These are phyloP conservation scores for Exsudoporus frostii DNA, from an alignment of 768 basidiomycete genomes.

Conservation along the genomic window DNA sequence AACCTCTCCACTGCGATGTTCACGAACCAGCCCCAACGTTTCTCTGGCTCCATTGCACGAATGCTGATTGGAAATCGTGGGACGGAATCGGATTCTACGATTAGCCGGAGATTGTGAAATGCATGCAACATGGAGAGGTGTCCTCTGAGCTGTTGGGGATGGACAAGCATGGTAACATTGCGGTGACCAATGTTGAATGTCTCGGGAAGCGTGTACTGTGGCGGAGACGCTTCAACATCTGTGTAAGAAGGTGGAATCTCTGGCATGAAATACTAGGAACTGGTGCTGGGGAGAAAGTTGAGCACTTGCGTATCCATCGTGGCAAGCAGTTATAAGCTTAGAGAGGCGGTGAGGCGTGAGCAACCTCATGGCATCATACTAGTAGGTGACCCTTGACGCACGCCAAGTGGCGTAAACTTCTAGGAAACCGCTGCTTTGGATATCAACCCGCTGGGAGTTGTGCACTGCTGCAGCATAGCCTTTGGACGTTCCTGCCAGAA, in stretches of 20 bases:
- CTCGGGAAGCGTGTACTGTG: slow-evolving; percentile 14
- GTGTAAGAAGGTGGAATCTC: neutral
- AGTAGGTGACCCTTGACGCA: too few species aligned
- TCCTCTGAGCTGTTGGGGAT: slow-evolving; percentile 25
- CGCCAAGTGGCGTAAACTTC: too few species aligned
- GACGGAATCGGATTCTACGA: slow-evolving; percentile 19
- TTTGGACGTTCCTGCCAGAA: too few species aligned
- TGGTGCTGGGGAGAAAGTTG: neutral
- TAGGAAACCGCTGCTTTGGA: too few species aligned
- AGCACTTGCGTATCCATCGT: neutral
- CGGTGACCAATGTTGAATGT: slow-evolving; percentile 11
- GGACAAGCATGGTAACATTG: slow-evolving; percentile 14
- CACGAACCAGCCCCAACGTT: slow-evolving; percentile 40
- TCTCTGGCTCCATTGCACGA: slow-evolving; percentile 19
- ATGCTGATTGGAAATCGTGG: slow-evolving; percentile 9
- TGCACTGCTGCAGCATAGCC: too few species aligned
- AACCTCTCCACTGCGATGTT: slow-evolving; percentile 36
- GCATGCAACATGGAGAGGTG: slow-evolving; percentile 31
- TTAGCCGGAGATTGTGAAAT: slow-evolving; percentile 23
- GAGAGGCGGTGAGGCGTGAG: neutral
- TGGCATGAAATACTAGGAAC: neutral
- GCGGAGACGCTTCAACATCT: neutral
- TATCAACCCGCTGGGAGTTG: too few species aligned
- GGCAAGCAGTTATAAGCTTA: neutral
- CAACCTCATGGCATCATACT: too few species aligned